Evolutionary conservation across 306 rosid genomes (phyloP), one percentile per base, ranked within the genome.

Genomic region (Sicyos edulis): DNA sequence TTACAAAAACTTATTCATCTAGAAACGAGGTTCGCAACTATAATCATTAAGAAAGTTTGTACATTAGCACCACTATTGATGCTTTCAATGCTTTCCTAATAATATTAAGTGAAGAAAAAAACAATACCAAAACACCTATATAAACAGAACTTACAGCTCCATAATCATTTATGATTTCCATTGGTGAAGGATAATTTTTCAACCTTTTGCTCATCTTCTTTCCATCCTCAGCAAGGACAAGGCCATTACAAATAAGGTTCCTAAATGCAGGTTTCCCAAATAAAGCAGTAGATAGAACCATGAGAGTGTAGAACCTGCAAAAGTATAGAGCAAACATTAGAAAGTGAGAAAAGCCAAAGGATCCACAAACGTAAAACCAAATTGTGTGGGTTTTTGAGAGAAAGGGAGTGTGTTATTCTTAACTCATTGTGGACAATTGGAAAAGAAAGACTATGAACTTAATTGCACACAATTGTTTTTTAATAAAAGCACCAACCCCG

Each of bases 191-290:
- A 78, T 93, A 91, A 74, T 93, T 93, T 81, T 85, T 88, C 83
- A 91, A 78, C 80, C 97, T 91, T 88, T 93, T 93, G 76, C 99
- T 93, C 97, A 91, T 93, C 84, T 93, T 93, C 61, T 87, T 93
- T 54, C 99, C 97, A 87, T 93, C 97, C 82, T 90, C 96, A 1
- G 99, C 97, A 72, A 91, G 85, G 61, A 91, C 99, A 80, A 91
- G 97, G 65, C 99, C 99, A 83, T 91, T 93, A 85, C 99, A 93
- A 82, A 93, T 87, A 78, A 93, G 91, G 83, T 88, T 93, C 83
- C 84, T 82, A 85, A 93, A 93, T 58, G 97, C 96, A 26, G 97
- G 99, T 78, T 93, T 90, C 66, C 82, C 95, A 85, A 90, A 91
- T 81, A 91, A 85, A 54, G 96, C 97, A 66, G 97, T 91, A 78